Base-by-base conservation (phyloP, 305 asterid genomes). In the Ilex paraguariensis region DNA sequence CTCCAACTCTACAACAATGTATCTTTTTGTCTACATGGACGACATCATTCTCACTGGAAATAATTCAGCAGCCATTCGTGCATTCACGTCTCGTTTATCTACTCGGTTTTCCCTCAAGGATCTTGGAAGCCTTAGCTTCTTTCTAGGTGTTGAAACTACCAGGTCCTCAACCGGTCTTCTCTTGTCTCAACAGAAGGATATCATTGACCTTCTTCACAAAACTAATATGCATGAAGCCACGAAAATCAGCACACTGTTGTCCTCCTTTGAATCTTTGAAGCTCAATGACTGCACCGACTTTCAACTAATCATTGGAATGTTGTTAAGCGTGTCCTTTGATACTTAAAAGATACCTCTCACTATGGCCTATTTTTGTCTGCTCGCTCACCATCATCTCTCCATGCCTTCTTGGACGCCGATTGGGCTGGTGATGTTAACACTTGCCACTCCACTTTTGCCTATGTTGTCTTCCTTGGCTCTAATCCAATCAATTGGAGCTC, bases 21-120 rank as follows among this genome's bases (percentile, higher is more conserved):
- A 50, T 13, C 14, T 50, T 13, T 2, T 50, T 12, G 3, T n/a
- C 0, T 50, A 50, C 13, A 3, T 50, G 45, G 45, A 13, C 13
- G 11, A 61, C 40, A 61, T 61, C 13, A 61, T 61, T 11, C 40
- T 61, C 31, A 48, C 65, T 10, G 52, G 5, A 21, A 61, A 48
- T 61, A 15, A 46, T 13, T 13, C 42, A 8, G 30, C 28, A 10
- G 9, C 14, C 31, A 31, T 61, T 45, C 55, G 14, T 28, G 42
- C 13, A 11, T 45, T 61, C 28, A 49, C 56, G 13, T 45, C 15
- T 48, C 40, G 10, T 5, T 52, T 46, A 10, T 46, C 56, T 13
- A 28, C 13, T 1, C n/a, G 28, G 30, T 61, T 61, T 2, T 50
- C 54, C 15, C 54, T 50, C 2, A 50, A 50, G 16, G 54, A 50